phyloP scores from a whole-genome alignment of 1,284 basidiomycete genomes.

The Amylostereum chailletii region DNA sequence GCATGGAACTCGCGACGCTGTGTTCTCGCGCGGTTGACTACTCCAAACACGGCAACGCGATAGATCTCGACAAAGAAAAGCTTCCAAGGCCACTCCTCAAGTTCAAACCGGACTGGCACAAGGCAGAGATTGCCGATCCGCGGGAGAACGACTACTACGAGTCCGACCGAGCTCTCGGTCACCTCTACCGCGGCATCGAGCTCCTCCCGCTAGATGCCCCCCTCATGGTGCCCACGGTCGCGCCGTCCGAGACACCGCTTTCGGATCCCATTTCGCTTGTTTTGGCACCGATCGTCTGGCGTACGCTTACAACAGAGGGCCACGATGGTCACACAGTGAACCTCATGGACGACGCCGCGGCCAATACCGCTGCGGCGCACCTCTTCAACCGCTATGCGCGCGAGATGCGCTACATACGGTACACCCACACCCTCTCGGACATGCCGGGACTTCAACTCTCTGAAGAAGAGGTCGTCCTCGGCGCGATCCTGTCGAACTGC shows the following conservation, averaged over 20 bases:
- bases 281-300: conserved; percentile 31
- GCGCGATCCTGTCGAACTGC: conserved; percentile 59
- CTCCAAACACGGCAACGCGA: conserved; percentile 61
- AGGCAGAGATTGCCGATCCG: conserved; percentile 50
- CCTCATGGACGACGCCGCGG: conserved; percentile 17
- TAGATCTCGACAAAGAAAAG: conserved; percentile 38
- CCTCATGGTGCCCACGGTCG: conserved; percentile 13
- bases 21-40: conserved; percentile 70
- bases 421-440: conserved; percentile 59
- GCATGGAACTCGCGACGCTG: conserved; percentile 54
- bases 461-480: conserved; percentile 68
- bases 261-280: conserved; percentile 40
- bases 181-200: conserved; percentile 53
- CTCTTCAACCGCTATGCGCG: conserved; percentile 47
- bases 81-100: conserved; percentile 44
- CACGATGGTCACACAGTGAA: too few species aligned
- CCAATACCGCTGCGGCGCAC: conserved; percentile 18
- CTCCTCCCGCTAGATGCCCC: conserved; percentile 29
- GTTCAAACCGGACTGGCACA: conserved; percentile 72
- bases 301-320: conserved; percentile 17
- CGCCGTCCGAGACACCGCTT: conserved; percentile 14
- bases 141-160: conserved; percentile 60
- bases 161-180: conserved; percentile 58
- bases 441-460: conserved; percentile 43
- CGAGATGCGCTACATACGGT: conserved; percentile 60